Base-by-base conservation (phyloP, 202 grass and related monocot species). In the Carex sylvatica region DNA sequence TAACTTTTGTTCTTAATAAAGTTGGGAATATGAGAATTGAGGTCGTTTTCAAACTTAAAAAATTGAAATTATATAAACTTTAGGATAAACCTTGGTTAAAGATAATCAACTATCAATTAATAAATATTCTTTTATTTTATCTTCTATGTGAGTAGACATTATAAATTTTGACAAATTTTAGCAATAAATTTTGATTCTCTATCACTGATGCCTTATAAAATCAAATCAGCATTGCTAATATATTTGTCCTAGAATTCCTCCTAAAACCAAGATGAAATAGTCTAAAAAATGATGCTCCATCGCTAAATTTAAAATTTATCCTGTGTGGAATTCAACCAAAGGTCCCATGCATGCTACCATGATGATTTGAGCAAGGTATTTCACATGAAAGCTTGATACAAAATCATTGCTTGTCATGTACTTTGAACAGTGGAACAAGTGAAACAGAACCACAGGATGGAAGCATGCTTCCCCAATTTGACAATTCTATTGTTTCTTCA, bases 321-420 rank as follows among this genome's bases (percentile, higher is more conserved):
- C 6, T 15, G 18, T 10, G 12, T 14, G 62, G 20, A 22, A 19
- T 73, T 73, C 22, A 52, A 49, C 44, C 40, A 15, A 64, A 79
- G 40, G 59, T 46, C 61, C 18, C 53, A 53, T 84, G 15, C 33
- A 35, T 46, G 36, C 61, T 35, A 35, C 26, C 33, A 36, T 84
- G 23, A 84, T 84, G 70, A 64, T 63, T 65, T 24, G 70, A 84
- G 58, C 26, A 19, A 16, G 62, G 33, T 51, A 65, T 62, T 54
- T 61, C 30, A 82, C 44, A 82, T 74, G 66, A 74, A 38, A 51
- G 40, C 38, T 82, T 82, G 63, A 52, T 74, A 69, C 79, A 86
- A 86, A 62, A 80, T 74, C 72, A 72, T 46, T 70, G 68, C 72
- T 74, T 20, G 67, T 1, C 20, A n/a, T 62, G 65, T 65, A 86